Evolutionary conservation across 352 stramenopile genomes (phyloP), one percentile per base, ranked within the genome.

Genomic region (Pythium grandisporangium): DNA sequence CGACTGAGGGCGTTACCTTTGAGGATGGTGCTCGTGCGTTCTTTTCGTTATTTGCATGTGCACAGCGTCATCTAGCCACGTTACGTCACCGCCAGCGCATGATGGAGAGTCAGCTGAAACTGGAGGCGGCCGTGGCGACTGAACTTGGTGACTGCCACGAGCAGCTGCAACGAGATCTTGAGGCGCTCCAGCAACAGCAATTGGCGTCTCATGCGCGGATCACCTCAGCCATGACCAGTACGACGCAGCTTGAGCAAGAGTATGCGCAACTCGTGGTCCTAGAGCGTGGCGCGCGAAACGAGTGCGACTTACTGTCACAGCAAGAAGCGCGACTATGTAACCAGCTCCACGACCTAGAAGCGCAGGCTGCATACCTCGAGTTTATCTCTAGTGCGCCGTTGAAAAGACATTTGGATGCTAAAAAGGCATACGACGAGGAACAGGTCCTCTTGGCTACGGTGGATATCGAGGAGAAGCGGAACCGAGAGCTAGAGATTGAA

Each of bases 341-440:
- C 2, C 54, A 66, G 26, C 44, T 83, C 0, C 32, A 55, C 19
- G 66, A 82, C n/a, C 47, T 81, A 2, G 66, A 62, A 2, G 65
- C 53, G 16, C 70, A 80, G 33, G 60, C 69, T 27, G 47, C 59
- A 8, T 83, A 77, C 34, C 35, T 84, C 30, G 70, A 84, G 38
- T 75, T 78, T 34, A 58, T 80, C 11, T 79, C 67, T 14, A 66
- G 55, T 11, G 61, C 59, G 1, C 70, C 70, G 7, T 55, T 83
- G 41, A 81, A 78, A 37, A 63, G 61, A 20, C 62, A 82, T 30
- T 47, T 84, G 30, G 71, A 84, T 30, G 66, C 82, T 40, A 79
- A 79, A 32, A 80, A 84, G 34, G 47, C 58, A 6, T 51, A 65
- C 4, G 71, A 84, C 21, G 59, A 84, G 29, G 56, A 76, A 19